Evolutionary conservation across 176 grass and related monocot genomes (phyloP).

Genomic region (Leersia perrieri): DNA sequence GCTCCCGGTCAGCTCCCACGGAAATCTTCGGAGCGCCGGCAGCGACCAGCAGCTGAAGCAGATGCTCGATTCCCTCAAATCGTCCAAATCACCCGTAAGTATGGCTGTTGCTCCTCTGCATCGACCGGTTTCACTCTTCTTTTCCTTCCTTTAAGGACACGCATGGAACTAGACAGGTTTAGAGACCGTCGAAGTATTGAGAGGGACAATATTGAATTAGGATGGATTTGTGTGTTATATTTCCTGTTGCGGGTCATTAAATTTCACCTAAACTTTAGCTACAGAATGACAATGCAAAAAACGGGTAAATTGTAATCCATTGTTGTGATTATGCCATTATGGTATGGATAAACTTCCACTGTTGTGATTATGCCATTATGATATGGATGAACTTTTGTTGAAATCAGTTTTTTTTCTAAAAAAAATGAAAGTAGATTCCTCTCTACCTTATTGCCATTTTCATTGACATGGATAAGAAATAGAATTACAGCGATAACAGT

Average conservation of each 20-base stretch:
- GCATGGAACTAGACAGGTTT: background rate
- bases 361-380: background rate
- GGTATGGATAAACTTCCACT: background rate
- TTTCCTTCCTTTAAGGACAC: background rate
- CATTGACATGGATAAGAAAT: too few relatives aligned
- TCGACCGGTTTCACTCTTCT: background rate
- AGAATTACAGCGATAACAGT: too few relatives aligned
- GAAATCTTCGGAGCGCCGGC: slow-evolving; percentile 47
- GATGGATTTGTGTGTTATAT: background rate
- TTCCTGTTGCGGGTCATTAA: background rate
- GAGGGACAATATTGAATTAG: background rate
- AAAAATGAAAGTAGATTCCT: too few relatives aligned
- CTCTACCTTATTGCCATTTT: too few relatives aligned
- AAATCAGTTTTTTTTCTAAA: too few relatives aligned
- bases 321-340: background rate
- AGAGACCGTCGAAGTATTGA: background rate
- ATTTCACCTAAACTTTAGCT: background rate
- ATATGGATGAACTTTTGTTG: background rate
- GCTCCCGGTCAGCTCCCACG: slow-evolving; percentile 36
- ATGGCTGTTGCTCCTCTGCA: background rate
- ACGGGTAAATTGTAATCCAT: background rate
- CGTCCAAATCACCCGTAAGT: slow-evolving; percentile 67
- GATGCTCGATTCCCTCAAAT: slow-evolving; percentile 57
- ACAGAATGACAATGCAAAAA: background rate
- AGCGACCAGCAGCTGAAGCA: slow-evolving; percentile 59